These are phyloP conservation scores for Tulasnella calospora DNA, from an alignment of 768 basidiomycete species.

Conservation along the genomic window DNA sequence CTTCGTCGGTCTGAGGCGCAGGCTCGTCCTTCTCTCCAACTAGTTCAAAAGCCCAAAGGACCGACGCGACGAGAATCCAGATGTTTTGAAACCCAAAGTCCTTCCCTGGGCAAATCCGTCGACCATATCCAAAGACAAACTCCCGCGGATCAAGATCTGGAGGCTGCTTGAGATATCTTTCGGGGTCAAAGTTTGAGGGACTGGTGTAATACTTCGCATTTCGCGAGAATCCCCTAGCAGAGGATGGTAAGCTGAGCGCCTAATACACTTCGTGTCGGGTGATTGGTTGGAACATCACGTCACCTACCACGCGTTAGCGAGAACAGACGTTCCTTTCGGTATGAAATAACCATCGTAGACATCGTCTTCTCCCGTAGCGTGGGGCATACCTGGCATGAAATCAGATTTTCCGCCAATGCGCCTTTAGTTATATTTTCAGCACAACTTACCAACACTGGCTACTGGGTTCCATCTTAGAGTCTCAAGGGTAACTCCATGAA, in stretches of 20 bases:
- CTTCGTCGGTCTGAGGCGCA: neutral
- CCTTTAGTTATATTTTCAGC: neutral
- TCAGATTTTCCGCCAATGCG: neutral
- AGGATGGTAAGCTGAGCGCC: neutral
- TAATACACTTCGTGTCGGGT: neutral
- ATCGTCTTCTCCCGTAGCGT: neutral
- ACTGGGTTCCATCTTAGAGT: constrained; percentile 28
- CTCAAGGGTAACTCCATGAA: constrained; percentile 28
- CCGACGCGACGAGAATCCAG: neutral
- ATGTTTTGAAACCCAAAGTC: neutral
- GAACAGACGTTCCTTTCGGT: neutral
- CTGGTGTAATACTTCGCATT: neutral
- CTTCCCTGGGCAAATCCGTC: constrained; percentile 17
- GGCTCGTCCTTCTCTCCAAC: neutral
- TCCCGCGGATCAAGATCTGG: constrained; percentile 9
- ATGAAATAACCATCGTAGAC: constrained; percentile 15
- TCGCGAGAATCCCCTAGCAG: constrained; percentile 2
- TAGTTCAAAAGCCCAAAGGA: neutral
- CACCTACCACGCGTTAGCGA: constrained; percentile 3
- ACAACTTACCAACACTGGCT: neutral
- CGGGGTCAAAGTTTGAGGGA: constrained; percentile 10
- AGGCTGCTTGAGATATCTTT: neutral
- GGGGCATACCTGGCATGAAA: neutral
- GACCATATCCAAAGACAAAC: constrained; percentile 11
- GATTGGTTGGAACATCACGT: neutral